Evolutionary conservation across 2,329 filamentous ascomycete genomes (phyloP), one percentile per base, ranked within the genome.

Genomic region (Plenodomus biglobosus): DNA sequence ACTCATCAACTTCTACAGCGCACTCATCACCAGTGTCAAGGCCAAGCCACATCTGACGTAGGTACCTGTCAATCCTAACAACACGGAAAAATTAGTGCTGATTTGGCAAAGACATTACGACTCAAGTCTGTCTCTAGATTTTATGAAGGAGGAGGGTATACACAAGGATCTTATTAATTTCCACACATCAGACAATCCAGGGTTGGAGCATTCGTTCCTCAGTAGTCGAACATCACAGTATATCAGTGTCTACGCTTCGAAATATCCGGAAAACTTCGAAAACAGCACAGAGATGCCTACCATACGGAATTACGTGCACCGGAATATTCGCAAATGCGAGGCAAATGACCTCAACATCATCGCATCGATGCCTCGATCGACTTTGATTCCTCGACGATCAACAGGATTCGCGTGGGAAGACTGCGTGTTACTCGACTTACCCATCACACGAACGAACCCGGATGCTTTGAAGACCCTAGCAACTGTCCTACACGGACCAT

Each of bases 321-420:
- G 71, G 35, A 75, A 77, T 21, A 80, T 80, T 7, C 78, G 80
- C 1, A 76, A 79, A 22, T 76, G 76, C n/a, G 80, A 81, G 8
- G 76, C 76, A 16, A 76, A 79, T 43, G 80, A 84, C 52, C 73
- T 85, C 7, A 77, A 76, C 52, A 72, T 85, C n/a, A 69, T 85
- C n/a, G 75, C 79, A 5, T 79, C 78, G 10, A 72, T 85, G 34
- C 82, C 82, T 18, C 76, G 82, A 10, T 73, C 76, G 11, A 66
- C 78, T 27, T 71, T 85, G 0, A 59, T 83, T 3, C 76, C 80
- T 20, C 71, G 70, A 7, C 66, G 64, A 5, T 43, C 73, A 47
- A 59, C 68, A 49, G 64, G 72, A 52, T 74, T 66, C 15, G 52
- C 57, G 5, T 70, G 68, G 66, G 59, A 66, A 22, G 64, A 68